phyloP scores from a whole-genome alignment of 345 rosid species.

The Eucalyptus viminalis region DNA sequence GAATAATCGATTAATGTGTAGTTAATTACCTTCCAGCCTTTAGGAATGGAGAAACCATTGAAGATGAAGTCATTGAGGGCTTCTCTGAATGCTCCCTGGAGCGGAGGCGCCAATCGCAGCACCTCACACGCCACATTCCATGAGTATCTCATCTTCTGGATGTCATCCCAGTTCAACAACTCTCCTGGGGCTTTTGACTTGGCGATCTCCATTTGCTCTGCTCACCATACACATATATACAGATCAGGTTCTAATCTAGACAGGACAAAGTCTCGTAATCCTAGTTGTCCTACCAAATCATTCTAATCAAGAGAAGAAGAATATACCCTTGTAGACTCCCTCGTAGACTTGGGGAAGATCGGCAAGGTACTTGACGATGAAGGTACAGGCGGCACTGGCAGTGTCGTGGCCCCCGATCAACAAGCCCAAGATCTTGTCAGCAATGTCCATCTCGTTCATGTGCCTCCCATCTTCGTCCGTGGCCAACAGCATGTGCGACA shows the following conservation, averaged over 20 bases:
- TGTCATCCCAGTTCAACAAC: conserved; percentile 16
- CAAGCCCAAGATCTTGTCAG: conserved; percentile 21
- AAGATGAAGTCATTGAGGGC: conserved; percentile 16
- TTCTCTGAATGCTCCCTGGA: conserved; percentile 25
- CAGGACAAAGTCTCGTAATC: background rate
- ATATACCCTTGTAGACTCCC: conserved; percentile 11
- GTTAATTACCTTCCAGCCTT: conserved; percentile 25
- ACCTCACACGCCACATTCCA: conserved; percentile 30
- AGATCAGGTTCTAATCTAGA: background rate
- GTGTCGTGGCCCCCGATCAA: conserved; percentile 30
- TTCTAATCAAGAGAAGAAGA: background rate
- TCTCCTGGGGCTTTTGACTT: conserved; percentile 7
- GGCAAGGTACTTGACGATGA: conserved; percentile 18
- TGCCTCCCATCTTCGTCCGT: conserved; percentile 11
- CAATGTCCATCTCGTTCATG: conserved; percentile 19
- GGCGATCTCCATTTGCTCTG: conserved; percentile 27
- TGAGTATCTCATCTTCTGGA: conserved; percentile 24
- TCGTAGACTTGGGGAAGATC: conserved; percentile 15
- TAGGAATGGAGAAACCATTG: conserved; percentile 24
- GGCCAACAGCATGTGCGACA: conserved; percentile 12
- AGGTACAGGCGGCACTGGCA: conserved; percentile 22
- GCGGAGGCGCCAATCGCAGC: conserved; percentile 17
- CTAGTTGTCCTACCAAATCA: background rate
- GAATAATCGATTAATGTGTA: background rate
- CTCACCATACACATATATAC: background rate